A percentile compares a stretch with the other conserved stretches of the same genome.
Conservation (phyloP, 2,329 filamentous ascomycete genomes). For the Colletotrichum cereale region DNA sequence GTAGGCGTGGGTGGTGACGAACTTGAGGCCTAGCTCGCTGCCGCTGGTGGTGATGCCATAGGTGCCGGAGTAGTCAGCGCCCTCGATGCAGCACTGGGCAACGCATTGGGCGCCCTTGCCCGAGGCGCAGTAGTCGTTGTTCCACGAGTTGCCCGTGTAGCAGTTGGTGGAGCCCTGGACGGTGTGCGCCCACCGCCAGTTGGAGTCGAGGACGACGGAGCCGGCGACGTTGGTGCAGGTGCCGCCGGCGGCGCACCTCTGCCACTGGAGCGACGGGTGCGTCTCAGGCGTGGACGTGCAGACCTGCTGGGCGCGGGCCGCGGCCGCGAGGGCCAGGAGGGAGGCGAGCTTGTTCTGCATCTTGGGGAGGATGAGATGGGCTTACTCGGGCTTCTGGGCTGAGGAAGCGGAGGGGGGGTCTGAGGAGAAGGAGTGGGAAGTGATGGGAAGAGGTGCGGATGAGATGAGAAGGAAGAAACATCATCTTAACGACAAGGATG, state of each 20-base stretch:
- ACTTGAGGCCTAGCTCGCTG: conserved; percentile 66
- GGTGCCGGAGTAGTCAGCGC: conserved; percentile 63
- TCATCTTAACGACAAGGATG: neutral
- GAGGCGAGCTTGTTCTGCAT: conserved; percentile 49
- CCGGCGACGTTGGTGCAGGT: conserved; percentile 63
- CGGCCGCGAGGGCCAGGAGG: conserved; percentile 56
- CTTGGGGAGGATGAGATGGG: conserved; percentile 27
- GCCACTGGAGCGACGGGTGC: conserved; percentile 67
- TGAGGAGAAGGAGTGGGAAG: conserved; percentile 15
- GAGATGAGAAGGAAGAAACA: neutral
- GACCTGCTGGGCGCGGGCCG: conserved; percentile 62
- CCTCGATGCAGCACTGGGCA: conserved; percentile 64
- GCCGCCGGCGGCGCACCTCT: conserved; percentile 64
- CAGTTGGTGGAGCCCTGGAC: conserved; percentile 64
- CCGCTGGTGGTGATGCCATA: conserved; percentile 67
- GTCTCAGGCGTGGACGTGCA: conserved; percentile 61
- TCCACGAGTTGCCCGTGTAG: conserved; percentile 66
- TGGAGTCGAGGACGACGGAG: conserved; percentile 68
- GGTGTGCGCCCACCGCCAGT: conserved; percentile 72
- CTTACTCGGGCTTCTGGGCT: conserved; percentile 5
- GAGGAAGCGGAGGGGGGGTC: conserved; percentile 18
- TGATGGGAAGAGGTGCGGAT: conserved; percentile 3
- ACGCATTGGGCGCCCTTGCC: conserved; percentile 60
- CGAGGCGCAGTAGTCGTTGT: conserved; percentile 48
- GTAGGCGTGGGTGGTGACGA: conserved; percentile 65